These are phyloP conservation scores for Lactarius sanguifluus DNA, from an alignment of 768 basidiomycete genomes.

Conservation along the genomic window DNA sequence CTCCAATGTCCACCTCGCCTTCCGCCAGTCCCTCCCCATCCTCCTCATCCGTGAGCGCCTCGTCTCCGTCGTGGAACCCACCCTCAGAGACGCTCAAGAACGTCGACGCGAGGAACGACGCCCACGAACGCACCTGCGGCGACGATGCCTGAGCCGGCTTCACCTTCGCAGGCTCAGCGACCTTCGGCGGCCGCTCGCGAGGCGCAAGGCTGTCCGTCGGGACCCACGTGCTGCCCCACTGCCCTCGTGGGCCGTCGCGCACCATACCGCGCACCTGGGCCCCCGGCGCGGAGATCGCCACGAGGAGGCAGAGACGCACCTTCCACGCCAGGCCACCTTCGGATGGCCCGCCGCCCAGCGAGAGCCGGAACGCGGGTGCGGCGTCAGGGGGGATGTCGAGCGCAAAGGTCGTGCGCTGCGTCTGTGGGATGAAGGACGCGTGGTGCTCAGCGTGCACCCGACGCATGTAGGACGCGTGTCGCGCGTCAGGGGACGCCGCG, in stretches of 20 bases:
- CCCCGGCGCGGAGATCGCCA: conserved; percentile 58
- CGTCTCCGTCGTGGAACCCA: conserved; percentile 62
- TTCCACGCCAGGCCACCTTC: conserved; percentile 88
- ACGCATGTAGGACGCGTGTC: conserved; percentile 47
- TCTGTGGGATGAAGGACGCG: conserved; percentile 69
- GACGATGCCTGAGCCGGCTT: conserved; percentile 1
- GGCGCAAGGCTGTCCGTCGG: conserved; percentile 60
- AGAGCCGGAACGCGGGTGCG: conserved; percentile 79
- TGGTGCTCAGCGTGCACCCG: conserved; percentile 87
- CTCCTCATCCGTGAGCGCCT: conserved; percentile 37
- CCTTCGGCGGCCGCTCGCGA: conserved; percentile 45
- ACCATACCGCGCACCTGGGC: conserved; percentile 52
- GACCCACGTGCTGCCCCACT: conserved; percentile 71
- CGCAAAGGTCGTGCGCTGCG: conserved; percentile 77
- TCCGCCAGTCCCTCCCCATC: conserved; percentile 11
- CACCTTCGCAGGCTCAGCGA: conserved; percentile 20
- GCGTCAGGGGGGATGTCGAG: conserved; percentile 93
- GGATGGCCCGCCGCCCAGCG: conserved; percentile 42
- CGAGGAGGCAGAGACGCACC: conserved; percentile 81
- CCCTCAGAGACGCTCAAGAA: conserved; percentile 44
- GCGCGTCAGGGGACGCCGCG: conserved; percentile 46
- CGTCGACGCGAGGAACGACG: conserved; percentile 43
- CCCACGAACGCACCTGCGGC: conserved; percentile 39
- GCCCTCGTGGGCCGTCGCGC: conserved; percentile 59
- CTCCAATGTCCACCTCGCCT: conserved; percentile 35